Conservation (phyloP, 352 stramenopile genomes). For the Albugo laibachii region DNA sequence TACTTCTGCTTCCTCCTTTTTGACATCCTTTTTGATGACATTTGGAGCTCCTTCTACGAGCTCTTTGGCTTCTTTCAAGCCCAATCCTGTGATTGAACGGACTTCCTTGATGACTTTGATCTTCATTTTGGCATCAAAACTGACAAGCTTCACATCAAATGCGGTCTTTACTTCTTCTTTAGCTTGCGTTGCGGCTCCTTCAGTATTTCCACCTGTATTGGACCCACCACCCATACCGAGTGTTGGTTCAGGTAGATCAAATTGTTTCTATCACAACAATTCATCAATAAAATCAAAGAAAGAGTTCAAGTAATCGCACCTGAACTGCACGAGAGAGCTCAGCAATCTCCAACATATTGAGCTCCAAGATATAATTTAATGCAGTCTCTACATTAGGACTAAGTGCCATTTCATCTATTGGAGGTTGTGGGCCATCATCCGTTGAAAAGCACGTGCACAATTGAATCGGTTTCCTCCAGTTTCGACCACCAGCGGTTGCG, state of each 20-base stretch:
- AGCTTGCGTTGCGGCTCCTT: constrained; percentile 20
- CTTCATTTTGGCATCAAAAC: constrained; percentile 93
- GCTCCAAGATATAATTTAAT: constrained; percentile 68
- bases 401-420: constrained; percentile 36
- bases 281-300: not conserved
- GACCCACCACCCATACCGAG: constrained; percentile 40
- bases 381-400: constrained; percentile 67
- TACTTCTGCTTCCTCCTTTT: constrained; percentile 88
- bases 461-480: no score
- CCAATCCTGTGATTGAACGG: constrained; percentile 83
- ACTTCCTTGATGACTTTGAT: constrained; percentile 99
- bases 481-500: no score
- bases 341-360: constrained; percentile 81
- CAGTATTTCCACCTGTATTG: constrained; percentile 3
- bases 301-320: constrained; percentile 14
- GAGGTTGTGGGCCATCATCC: constrained; percentile 12
- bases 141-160: constrained; percentile 91
- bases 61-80: constrained; percentile 94
- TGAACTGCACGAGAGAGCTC: constrained; percentile 73
- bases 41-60: constrained; percentile 85
- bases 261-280: constrained; percentile 40
- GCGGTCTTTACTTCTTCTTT: constrained; percentile 85
- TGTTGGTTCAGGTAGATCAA: constrained; percentile 65
- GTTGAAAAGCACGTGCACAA: not conserved
- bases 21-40: constrained; percentile 92